Evolutionary conservation across 352 stramenopile species (phyloP), one percentile per base, ranked within the genome.

Genomic region (Globisporangium irregulare): DNA sequence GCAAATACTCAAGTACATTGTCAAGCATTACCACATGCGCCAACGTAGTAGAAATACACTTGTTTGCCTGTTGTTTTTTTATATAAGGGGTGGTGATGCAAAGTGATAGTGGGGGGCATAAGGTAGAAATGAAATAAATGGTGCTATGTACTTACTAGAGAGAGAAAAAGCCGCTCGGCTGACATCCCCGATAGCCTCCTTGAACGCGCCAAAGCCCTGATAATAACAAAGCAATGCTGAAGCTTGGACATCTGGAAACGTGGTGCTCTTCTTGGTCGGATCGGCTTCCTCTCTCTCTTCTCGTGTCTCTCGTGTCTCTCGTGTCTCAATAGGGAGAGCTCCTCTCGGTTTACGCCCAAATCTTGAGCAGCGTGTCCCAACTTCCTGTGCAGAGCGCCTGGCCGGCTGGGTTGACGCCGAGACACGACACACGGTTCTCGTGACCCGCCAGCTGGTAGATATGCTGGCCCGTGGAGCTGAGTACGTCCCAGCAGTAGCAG

Each of bases 331-430:
- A 15, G 4, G 41, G 22, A 18, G 29, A 59, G 24, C 14, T 34
- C 10, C 1, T 24, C 55, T 25, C 18, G 3, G 2, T 29, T 64
- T 91, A 98, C 18, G 94, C 92, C 93, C 94, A 99, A 69, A 99
- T 90, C 87, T 99, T 99, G 68, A 99, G 88, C 70, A 98, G 82
- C 62, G 95, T 98, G 82, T 99, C 98, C 98, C 98, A 99, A 59
- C 93, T 99, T 66, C 98, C 97, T 69, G 98, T 99, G 82, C 96
- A 99, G 4, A 99, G 84, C 60, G 95, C 97, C 71, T 99, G 90
- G 24, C 97, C 97, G 36, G 90, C 87, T 3, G 93, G 89, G 77
- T 98, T 98, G 15, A 99, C 91, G 57, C 97, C 97, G 24, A 99
- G 80, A 78, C 97, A 99, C 61, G 94, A 98, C 32, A 99, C 95